Percentiles rank a stretch among this genome's conserved stretches.
Evolutionary conservation across 306 rosid species (phyloP).

Genomic region (Prunus campanulata): DNA sequence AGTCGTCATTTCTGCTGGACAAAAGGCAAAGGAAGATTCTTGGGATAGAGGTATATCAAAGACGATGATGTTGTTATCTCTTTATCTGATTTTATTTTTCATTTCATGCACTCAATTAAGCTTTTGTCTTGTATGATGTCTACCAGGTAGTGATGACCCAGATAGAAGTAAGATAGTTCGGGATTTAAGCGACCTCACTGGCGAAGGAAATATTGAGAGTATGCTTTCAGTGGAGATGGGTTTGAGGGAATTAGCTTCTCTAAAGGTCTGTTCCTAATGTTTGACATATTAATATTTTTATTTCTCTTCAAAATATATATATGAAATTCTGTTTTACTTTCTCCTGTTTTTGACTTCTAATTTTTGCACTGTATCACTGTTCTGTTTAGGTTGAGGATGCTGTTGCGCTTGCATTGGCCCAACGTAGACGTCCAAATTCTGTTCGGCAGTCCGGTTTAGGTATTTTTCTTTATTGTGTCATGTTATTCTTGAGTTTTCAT

Average conservation of each 20-base stretch:
- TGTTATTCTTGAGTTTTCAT: neutral
- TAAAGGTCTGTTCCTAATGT: conserved; percentile 56
- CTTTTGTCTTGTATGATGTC: conserved; percentile 18
- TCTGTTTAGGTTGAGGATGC: conserved; percentile 87
- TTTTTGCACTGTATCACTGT: neutral
- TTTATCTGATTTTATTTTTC: neutral
- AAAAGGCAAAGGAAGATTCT: conserved; percentile 96
- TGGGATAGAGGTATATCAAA: conserved; percentile 44
- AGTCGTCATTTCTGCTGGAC: conserved; percentile 91
- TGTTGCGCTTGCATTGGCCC: conserved; percentile 76
- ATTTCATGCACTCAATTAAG: neutral
- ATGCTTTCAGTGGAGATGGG: conserved; percentile 99
- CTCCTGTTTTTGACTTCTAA: conserved; percentile 5
- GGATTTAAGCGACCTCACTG: conserved; percentile 78
- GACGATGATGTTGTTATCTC: neutral
- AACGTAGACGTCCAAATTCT: conserved; percentile 60
- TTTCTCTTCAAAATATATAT: neutral
- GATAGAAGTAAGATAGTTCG: conserved; percentile 62
- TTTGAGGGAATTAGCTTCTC: conserved; percentile 73
- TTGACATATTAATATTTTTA: neutral
- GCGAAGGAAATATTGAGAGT: conserved; percentile 95
- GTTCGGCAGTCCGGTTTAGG: conserved; percentile 61
- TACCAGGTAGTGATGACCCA: conserved; percentile 61
- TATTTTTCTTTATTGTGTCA: conserved; percentile 21
- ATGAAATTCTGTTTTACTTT: neutral